phyloP scores from a whole-genome alignment of 495 filamentous ascomycete species.

The Jackrogersella minutella region DNA sequence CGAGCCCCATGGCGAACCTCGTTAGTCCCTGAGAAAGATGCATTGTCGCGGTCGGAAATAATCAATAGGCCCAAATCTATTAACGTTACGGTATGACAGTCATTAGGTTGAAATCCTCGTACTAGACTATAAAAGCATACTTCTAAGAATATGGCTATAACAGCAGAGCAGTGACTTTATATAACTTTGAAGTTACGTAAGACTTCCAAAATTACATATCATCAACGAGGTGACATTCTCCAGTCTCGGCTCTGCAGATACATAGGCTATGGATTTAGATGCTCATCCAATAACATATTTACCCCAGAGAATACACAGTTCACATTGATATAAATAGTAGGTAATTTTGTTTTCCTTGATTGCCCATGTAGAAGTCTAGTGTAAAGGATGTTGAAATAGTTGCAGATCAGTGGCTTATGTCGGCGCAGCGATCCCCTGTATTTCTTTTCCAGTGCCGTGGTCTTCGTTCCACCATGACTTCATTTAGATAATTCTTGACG shows the following conservation, averaged over 20 bases:
- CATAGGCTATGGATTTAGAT: not conserved
- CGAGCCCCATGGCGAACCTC: not conserved
- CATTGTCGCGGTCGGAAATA: not conserved
- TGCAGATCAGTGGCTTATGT: conserved; percentile 14
- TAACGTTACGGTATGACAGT: not conserved
- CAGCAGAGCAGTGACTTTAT: too few species aligned
- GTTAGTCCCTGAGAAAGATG: not conserved
- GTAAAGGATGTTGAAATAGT: not conserved
- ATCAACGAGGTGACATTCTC: conserved; percentile 6
- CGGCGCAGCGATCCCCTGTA: conserved; percentile 4
- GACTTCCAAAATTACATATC: not conserved
- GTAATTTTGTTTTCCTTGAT: not conserved
- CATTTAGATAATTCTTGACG: not conserved
- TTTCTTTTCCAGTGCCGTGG: not conserved
- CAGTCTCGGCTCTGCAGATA: not conserved
- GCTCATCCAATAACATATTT: not conserved
- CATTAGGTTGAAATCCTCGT: not conserved
- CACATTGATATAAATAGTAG: conserved; percentile 6
- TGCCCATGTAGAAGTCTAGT: not conserved
- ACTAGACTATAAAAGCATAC: not conserved
- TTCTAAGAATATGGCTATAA: not conserved
- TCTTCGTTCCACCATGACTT: not conserved
- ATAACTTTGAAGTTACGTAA: too few species aligned
- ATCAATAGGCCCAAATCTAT: too few species aligned
- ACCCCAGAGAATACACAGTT: not conserved